Evolutionary conservation across 148 eudicot genomes (phyloP), one percentile per base, ranked within the genome.

Genomic region (Persicaria maculosa): DNA sequence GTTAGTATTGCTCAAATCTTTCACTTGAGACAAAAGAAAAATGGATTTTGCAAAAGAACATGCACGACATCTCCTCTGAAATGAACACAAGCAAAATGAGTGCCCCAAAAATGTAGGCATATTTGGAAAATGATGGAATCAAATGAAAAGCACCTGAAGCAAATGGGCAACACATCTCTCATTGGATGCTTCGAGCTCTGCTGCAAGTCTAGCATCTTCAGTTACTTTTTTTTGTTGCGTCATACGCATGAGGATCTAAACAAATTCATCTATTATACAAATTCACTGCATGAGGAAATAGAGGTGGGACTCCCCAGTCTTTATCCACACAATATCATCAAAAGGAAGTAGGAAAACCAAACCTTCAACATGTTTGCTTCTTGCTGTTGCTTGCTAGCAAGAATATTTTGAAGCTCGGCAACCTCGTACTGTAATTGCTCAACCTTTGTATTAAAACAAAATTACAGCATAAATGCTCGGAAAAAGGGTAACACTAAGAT

Each of bases 341-440:
- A 64, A 46, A 71, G 8, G 12, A 17, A 76, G 58, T 9, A 71
- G 72, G 2, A 46, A 73, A 71, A 65, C 74, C 78, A 79, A 47
- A 93, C 98, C 95, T 93, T 85, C 76, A 91, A 84, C 89, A 89
- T 89, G 19, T 88, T 91, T 5, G 80, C 75, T 79, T 93, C 98
- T 83, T 87, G 93, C 74, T 88, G 97, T 61, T 84, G 80, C 79
- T 88, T 89, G 75, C 91, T 94, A 72, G 81, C 47, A 52, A 91
- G 88, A 74, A 79, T 74, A 75, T 87, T 91, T 64, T 80, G 86
- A 77, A 93, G 85, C 64, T 84, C 85, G 61, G 77, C 75, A 75
- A 89, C 86, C 81, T 93, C 97, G 61, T 81, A 82, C 84, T 89
- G 93, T 80, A 93, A 77, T 75, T 80, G 84, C 81, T 93, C 97